Evolutionary conservation across 2,329 filamentous ascomycete genomes (phyloP).

Genomic region (Talaromyces pinophilus): DNA sequence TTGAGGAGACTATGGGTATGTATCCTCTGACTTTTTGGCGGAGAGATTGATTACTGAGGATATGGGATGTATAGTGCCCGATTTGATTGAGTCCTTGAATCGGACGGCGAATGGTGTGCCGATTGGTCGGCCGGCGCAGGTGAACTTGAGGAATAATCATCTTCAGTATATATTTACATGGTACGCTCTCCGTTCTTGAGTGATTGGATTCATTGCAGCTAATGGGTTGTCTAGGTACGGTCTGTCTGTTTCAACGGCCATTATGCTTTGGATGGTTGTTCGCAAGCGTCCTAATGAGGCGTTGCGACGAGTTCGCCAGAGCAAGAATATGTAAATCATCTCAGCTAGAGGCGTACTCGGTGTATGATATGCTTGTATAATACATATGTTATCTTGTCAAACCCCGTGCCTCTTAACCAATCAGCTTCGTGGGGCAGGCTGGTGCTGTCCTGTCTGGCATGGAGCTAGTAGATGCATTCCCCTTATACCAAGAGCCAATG

Average conservation of each 20-base stretch:
- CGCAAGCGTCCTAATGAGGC: slow-evolving; percentile 79
- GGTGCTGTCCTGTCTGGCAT: too few relatives aligned
- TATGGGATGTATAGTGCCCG: slow-evolving; percentile 60
- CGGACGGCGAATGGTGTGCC: slow-evolving; percentile 80
- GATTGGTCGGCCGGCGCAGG: slow-evolving; percentile 82
- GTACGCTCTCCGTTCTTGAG: slow-evolving; percentile 55
- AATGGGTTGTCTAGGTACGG: slow-evolving; percentile 67
- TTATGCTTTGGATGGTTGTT: slow-evolving; percentile 96
- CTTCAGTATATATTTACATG: slow-evolving; percentile 99
- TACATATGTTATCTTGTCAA: not conserved
- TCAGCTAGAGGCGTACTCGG: slow-evolving; percentile 21
- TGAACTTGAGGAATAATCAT: slow-evolving; percentile 94
- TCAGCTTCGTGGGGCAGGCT: too few relatives aligned
- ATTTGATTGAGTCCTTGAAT: slow-evolving; percentile 73
- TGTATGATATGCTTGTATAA: slow-evolving; percentile 16
- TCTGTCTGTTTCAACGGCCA: slow-evolving; percentile 76
- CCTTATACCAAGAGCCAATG: too few relatives aligned
- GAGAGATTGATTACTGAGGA: not conserved
- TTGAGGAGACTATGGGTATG: slow-evolving; percentile 91
- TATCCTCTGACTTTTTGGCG: slow-evolving; percentile 11
- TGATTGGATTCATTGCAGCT: not conserved
- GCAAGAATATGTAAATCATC: slow-evolving; percentile 66
- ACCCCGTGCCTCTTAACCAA: not conserved
- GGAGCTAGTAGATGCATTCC: not conserved
- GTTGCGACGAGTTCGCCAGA: slow-evolving; percentile 72